phyloP scores from a whole-genome alignment of 2,329 filamentous ascomycete species.

The Phoma herbarum region DNA sequence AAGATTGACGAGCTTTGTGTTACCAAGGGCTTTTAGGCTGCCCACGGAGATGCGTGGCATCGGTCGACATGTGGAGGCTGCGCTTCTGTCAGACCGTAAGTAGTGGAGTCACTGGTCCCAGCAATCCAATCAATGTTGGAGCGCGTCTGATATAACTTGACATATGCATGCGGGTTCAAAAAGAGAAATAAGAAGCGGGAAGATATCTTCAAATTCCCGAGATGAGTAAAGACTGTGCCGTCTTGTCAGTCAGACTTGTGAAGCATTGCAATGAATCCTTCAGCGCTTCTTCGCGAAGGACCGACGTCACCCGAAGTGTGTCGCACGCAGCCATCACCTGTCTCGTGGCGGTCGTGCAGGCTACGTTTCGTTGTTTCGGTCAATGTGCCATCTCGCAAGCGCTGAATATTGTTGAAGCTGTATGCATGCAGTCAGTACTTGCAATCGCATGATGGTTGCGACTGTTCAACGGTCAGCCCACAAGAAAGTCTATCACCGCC shows the following conservation, averaged over 20 bases:
- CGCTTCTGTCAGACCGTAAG: slow-evolving; percentile 28
- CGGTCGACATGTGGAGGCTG: slow-evolving; percentile 31
- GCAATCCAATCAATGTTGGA: slow-evolving; percentile 21
- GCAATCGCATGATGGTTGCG: slow-evolving; percentile 37
- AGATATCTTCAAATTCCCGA: slow-evolving; percentile 31
- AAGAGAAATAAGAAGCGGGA: slow-evolving; percentile 31
- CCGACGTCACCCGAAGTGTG: not conserved
- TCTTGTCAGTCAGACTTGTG: slow-evolving; percentile 22
- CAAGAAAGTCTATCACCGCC: not conserved
- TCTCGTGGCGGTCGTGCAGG: slow-evolving; percentile 13
- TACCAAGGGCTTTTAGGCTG: slow-evolving; percentile 27
- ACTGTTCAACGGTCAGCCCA: slow-evolving; percentile 9
- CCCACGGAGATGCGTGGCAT: slow-evolving; percentile 36
- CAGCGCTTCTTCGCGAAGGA: slow-evolving; percentile 4
- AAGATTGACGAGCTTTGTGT: slow-evolving; percentile 49
- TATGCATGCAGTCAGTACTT: slow-evolving; percentile 36
- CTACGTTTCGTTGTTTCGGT: slow-evolving; percentile 28
- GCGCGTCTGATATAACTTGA: slow-evolving; percentile 31
- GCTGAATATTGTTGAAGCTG: slow-evolving; percentile 4
- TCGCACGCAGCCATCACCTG: slow-evolving; percentile 4
- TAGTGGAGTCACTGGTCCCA: slow-evolving; percentile 13
- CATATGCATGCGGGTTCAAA: slow-evolving; percentile 35
- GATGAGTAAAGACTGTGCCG: slow-evolving; percentile 29
- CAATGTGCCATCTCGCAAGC: not conserved
- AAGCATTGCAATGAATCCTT: slow-evolving; percentile 23